Conservation (phyloP, 2,329 filamentous ascomycete species). For the Diplodia scrobiculata region DNA sequence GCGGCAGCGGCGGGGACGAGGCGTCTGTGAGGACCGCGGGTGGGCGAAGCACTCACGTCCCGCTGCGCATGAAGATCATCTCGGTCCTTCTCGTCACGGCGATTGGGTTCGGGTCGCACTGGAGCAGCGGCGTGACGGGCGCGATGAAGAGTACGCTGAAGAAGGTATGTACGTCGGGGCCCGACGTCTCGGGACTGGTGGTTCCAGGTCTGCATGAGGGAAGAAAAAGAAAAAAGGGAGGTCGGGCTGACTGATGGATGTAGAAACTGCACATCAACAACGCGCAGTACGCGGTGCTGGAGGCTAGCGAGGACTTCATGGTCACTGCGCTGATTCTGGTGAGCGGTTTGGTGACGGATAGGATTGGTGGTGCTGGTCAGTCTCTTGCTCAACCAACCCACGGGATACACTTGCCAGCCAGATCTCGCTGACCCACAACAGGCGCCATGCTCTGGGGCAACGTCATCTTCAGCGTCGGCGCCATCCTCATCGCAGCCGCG, state of each 20-base stretch:
- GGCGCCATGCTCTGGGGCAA: slow-evolving; percentile 64
- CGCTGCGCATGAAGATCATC: slow-evolving; percentile 17
- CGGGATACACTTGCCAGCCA: no score
- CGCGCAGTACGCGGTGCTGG: slow-evolving; percentile 60
- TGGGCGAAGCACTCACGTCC: slow-evolving; percentile 11
- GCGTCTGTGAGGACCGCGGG: slow-evolving; percentile 15
- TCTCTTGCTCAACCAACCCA: neutral
- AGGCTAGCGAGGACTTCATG: slow-evolving; percentile 66
- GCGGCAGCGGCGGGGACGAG: neutral
- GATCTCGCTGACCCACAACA: slow-evolving; percentile 31
- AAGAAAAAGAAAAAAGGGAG: no score
- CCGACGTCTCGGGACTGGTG: neutral
- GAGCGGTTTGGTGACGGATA: slow-evolving; percentile 60
- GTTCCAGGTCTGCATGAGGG: neutral
- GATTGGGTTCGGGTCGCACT: slow-evolving; percentile 63
- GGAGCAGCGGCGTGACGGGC: slow-evolving; percentile 62
- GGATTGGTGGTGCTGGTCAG: slow-evolving; percentile 57
- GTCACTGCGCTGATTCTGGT: slow-evolving; percentile 58
- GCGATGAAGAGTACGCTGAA: slow-evolving; percentile 65
- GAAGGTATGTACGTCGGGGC: slow-evolving; percentile 43
- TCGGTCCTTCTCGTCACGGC: slow-evolving; percentile 56
- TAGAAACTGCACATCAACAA: slow-evolving; percentile 61
- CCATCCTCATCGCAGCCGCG: slow-evolving; percentile 62
- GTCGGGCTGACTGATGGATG: neutral
- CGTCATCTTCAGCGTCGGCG: slow-evolving; percentile 59